phyloP scores from a whole-genome alignment of 306 rosid species.

The Ochetophila trinervis region DNA sequence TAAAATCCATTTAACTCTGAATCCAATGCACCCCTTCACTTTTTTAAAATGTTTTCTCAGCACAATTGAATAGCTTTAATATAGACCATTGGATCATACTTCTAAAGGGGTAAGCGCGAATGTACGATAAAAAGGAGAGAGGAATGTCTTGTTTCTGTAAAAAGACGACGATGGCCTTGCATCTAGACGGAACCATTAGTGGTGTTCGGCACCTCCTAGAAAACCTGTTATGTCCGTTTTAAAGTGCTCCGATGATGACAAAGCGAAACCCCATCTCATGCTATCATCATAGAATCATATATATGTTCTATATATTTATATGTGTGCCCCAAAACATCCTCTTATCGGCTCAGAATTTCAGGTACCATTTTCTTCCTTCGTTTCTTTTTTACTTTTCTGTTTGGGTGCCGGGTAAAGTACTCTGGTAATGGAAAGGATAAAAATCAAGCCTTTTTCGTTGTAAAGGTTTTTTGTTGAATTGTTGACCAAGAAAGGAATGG shows the following conservation, averaged over 20 bases:
- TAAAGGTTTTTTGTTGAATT: neutral
- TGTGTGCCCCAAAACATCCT: neutral
- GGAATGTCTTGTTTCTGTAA: too few species aligned
- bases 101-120: too few species aligned
- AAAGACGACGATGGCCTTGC: too few species aligned
- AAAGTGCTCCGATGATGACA: constrained; percentile 41
- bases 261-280: constrained; percentile 18
- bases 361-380: constrained; percentile 10
- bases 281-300: neutral
- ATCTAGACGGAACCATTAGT: too few species aligned
- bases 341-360: constrained; percentile 16
- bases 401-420: constrained; percentile 12
- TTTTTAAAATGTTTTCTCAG: too few species aligned
- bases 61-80: too few species aligned
- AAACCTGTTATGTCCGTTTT: constrained; percentile 14
- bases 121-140: too few species aligned
- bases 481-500: neutral
- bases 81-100: too few species aligned
- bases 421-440: neutral
- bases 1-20: too few species aligned
- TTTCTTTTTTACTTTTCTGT: constrained; percentile 1
- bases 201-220: constrained; percentile 4
- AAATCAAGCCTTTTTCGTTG: neutral
- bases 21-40: too few species aligned
- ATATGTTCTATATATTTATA: constrained; percentile 14